A percentile compares a stretch with the other conserved stretches of the same genome.
Evolutionary conservation across 2,329 filamentous ascomycete species (phyloP).

Genomic region (Celoporthe dispersa): DNA sequence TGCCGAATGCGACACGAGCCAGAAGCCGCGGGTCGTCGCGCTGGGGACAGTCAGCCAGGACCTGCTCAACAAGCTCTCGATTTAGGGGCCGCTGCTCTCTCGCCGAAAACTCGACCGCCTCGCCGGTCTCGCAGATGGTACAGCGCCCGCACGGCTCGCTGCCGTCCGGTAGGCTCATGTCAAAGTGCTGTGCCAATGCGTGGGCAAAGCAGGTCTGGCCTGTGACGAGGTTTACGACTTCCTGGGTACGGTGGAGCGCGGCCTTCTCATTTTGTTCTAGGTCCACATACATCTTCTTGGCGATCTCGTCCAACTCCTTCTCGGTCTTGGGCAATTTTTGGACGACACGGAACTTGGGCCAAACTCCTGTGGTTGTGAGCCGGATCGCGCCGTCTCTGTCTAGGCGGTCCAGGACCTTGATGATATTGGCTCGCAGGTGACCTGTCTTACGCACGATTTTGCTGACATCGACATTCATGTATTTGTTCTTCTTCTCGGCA

Average conservation of each 20-base stretch:
- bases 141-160: conserved; percentile 59
- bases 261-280: conserved; percentile 58
- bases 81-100: conserved; percentile 46
- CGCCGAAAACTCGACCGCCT: conserved; percentile 44
- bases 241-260: conserved; percentile 53
- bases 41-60: conserved; percentile 50
- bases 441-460: conserved; percentile 38
- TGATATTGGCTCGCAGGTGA: conserved; percentile 50
- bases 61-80: conserved; percentile 42
- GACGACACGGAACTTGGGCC: conserved; percentile 58
- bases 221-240: conserved; percentile 59
- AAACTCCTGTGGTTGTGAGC: conserved; percentile 56
- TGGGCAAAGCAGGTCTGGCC: conserved; percentile 54
- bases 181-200: conserved; percentile 60
- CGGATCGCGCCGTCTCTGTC: conserved; percentile 53
- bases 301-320: conserved; percentile 49
- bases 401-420: conserved; percentile 60
- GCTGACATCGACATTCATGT: conserved; percentile 54
- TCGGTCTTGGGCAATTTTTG: conserved; percentile 48
- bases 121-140: conserved; percentile 50
- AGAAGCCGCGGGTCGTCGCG: conserved; percentile 64
- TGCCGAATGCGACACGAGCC: conserved; percentile 65
- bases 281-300: conserved; percentile 52
- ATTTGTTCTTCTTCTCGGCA: conserved; percentile 47
- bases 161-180: conserved; percentile 51